Evolutionary conservation across 208 protist genomes (phyloP).

Genomic region (Herpetomonas samuelpessoai): DNA sequence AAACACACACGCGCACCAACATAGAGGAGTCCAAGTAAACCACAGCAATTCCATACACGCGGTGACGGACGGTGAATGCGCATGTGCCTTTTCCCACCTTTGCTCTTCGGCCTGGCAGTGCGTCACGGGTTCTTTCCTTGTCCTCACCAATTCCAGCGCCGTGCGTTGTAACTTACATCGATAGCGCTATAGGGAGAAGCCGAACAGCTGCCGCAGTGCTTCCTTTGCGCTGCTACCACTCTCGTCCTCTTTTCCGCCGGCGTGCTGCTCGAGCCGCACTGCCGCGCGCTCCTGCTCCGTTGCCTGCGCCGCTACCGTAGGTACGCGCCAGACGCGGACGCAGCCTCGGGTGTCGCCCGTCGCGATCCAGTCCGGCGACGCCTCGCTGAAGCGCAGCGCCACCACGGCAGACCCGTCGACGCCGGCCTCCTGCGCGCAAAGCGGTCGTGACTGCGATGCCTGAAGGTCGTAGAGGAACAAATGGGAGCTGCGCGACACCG

Average conservation of each 20-base stretch:
- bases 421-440: constrained; percentile 58
- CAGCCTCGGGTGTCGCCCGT: constrained; percentile 71
- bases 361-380: constrained; percentile 62
- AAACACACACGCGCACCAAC: no score
- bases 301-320: constrained; percentile 55
- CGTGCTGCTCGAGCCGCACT: constrained; percentile 35
- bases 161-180: not conserved
- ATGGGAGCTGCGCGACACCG: constrained; percentile 74
- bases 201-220: constrained; percentile 51
- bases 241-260: constrained; percentile 11
- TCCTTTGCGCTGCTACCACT: constrained; percentile 11
- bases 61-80: no score
- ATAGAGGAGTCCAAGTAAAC: no score
- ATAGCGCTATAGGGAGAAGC: constrained; percentile 34
- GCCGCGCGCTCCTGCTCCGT: constrained; percentile 81
- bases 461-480: constrained; percentile 89
- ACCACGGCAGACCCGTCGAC: constrained; percentile 63
- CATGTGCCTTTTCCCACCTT: no score
- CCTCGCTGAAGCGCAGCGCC: constrained; percentile 59
- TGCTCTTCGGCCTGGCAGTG: no score
- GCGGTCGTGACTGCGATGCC: constrained; percentile 43
- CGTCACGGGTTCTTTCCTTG: no score
- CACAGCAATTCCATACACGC: no score
- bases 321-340: constrained; percentile 74
- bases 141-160: no score